Evolutionary conservation across 305 asterid species (phyloP).

Genomic region (Fraxinus xanthoxyloides): DNA sequence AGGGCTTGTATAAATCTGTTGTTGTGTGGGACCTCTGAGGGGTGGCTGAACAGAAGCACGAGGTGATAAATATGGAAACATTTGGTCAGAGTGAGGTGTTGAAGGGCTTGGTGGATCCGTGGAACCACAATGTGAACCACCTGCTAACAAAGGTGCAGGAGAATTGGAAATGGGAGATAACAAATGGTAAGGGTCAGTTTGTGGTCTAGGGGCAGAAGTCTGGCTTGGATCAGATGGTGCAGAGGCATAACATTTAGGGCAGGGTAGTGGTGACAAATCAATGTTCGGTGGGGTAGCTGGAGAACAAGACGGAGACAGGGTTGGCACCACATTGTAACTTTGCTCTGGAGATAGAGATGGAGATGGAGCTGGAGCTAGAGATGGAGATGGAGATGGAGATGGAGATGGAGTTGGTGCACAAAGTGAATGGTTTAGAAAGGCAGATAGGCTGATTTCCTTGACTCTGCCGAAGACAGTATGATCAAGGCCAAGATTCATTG

Average conservation of each 20-base stretch:
- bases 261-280: constrained; percentile 31
- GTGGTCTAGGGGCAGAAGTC: constrained; percentile 35
- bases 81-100: constrained; percentile 25
- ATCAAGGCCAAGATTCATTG: constrained; percentile 84
- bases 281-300: constrained; percentile 38
- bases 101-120: constrained; percentile 40
- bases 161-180: constrained; percentile 32
- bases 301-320: constrained; percentile 41
- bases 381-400: constrained; percentile 51
- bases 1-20: constrained; percentile 33
- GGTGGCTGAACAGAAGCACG: constrained; percentile 34
- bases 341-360: constrained; percentile 34
- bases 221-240: constrained; percentile 34
- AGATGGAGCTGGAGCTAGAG: constrained; percentile 48
- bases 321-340: constrained; percentile 30
- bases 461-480: constrained; percentile 80
- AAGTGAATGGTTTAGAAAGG: constrained; percentile 57
- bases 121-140: constrained; percentile 32
- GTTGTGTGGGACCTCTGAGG: constrained; percentile 23
- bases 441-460: constrained; percentile 72
- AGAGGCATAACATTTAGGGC: constrained; percentile 31
- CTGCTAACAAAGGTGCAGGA: constrained; percentile 35
- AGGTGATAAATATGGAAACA: constrained; percentile 37
- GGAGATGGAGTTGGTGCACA: constrained; percentile 45
- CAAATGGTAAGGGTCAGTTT: constrained; percentile 24